These are phyloP conservation scores for Boletus subcaerulescens DNA, from an alignment of 768 basidiomycete genomes.

Conservation along the genomic window DNA sequence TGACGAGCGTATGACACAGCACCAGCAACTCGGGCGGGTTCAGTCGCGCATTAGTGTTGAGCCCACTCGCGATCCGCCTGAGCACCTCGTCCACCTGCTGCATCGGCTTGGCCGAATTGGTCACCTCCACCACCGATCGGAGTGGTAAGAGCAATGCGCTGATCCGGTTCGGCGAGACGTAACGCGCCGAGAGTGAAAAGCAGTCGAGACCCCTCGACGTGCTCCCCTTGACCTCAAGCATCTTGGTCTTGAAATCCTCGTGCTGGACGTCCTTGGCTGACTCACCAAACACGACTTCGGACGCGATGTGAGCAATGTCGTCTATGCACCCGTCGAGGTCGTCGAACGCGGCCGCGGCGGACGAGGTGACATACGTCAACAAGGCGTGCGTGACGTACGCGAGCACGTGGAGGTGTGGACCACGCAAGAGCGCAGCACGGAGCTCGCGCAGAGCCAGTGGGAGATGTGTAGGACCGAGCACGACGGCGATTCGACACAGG, in stretches of 20 bases:
- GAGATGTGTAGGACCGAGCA: constrained; percentile 72
- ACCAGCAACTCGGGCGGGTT: constrained; percentile 67
- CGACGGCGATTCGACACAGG: constrained; percentile 71
- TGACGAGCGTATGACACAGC: constrained; percentile 86
- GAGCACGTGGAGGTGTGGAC: constrained; percentile 91
- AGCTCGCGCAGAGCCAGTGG: constrained; percentile 74
- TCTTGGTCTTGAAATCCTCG: constrained; percentile 92
- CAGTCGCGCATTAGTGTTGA: constrained; percentile 79
- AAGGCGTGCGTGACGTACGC: constrained; percentile 82
- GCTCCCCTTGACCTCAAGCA: constrained; percentile 85
- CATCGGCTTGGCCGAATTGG: constrained; percentile 76
- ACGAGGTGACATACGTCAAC: constrained; percentile 73
- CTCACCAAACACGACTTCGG: constrained; percentile 91
- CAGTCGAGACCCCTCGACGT: constrained; percentile 83
- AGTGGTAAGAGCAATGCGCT: constrained; percentile 75
- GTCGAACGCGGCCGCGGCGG: constrained; percentile 48
- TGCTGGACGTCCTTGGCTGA: constrained; percentile 85
- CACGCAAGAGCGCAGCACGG: constrained; percentile 78
- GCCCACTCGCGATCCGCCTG: constrained; percentile 74
- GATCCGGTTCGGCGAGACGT: constrained; percentile 74
- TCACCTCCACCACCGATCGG: constrained; percentile 81
- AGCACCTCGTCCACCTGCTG: constrained; percentile 86
- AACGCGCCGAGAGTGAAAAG: constrained; percentile 75
- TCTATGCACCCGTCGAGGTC: constrained; percentile 74
- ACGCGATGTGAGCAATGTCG: constrained; percentile 76